Base-by-base conservation (phyloP, 2,329 filamentous ascomycete genomes). In the Pseudovirgaria hyperparasitica region DNA sequence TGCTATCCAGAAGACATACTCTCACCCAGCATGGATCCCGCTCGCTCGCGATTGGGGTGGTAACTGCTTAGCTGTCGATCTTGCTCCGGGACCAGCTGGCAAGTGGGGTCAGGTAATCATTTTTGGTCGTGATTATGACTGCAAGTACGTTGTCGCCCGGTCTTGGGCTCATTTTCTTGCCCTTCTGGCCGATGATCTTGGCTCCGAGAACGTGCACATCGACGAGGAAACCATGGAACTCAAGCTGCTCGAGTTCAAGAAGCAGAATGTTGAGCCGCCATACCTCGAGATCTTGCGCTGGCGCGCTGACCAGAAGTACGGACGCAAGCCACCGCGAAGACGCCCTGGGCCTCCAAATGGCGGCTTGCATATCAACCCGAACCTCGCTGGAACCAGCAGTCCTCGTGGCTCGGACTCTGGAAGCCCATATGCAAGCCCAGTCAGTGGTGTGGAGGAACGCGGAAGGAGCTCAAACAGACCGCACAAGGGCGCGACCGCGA, bases 31-130 rank as follows among this genome's bases (percentile, higher is more conserved):
- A 27, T 98, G 90, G 90, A 94, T 98, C 41, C 87, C 90, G 28
- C 64, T 98, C 18, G 87, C 86, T 32, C 81, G 90, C 41, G 90
- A 98, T 54, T 98, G 90, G 90, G 90, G 90, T 52, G 90, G 90
- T 55, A 98, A 98, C 70, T 92, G 93, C 62, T 67, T 98, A 46
- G 87, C 86, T 11, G 72, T 94, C 24, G 90, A 98, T 54, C 65
- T 98, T 32, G 82, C 86, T 5, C 90, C 90, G 13, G 90, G 90
- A 3, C 82, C 87, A 7, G 70, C 72, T 24, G 90, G 90, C 20
- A 80, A 76, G 51, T 98, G 90, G 87, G 90, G 90, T 28, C 90
- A 98, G 53, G 74, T 98, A 39, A 93, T 98, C 45, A 69, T 98
- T 35, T 94, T 92, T 52, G 90, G 90, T 26, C 82, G 90, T 34